A percentile compares a stretch with the other conserved stretches of the same genome.
These are phyloP conservation scores for Xylaria sp. DNA, from an alignment of 2,329 filamentous ascomycete genomes.

Conservation along the genomic window DNA sequence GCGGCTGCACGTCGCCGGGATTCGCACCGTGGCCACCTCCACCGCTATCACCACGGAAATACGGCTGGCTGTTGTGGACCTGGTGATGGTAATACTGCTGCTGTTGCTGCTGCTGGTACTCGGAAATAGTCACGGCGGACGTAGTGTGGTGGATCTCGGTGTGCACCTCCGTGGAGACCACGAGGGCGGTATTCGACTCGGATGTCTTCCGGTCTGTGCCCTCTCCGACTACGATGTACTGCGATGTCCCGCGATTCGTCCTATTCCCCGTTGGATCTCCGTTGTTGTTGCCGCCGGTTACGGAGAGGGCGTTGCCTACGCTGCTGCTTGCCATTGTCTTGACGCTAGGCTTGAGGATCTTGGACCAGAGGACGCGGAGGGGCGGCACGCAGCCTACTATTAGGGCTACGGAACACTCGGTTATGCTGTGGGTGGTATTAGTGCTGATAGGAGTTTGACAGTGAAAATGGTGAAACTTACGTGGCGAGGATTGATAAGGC, in stretches of 20 bases:
- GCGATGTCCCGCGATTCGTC: slow-evolving; percentile 27
- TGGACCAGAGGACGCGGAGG: slow-evolving; percentile 37
- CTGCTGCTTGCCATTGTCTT: slow-evolving; percentile 7
- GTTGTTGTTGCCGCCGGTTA: not conserved
- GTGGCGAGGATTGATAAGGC: slow-evolving; percentile 37
- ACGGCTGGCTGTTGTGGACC: slow-evolving; percentile 1
- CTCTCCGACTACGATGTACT: slow-evolving; percentile 29
- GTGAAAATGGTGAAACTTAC: slow-evolving; percentile 16
- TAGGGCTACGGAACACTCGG: slow-evolving; percentile 35
- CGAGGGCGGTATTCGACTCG: slow-evolving; percentile 17
- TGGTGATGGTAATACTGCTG: not conserved
- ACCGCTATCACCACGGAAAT: too few species aligned
- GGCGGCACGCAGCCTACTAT: slow-evolving; percentile 39
- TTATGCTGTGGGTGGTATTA: slow-evolving; percentile 5
- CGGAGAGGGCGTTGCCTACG: not conserved
- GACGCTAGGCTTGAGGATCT: slow-evolving; percentile 27
- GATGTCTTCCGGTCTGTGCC: slow-evolving; percentile 20
- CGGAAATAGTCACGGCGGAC: slow-evolving; percentile 4
- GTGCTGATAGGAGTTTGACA: too few species aligned
- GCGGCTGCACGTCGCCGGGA: slow-evolving; percentile 19
- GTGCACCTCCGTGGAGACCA: slow-evolving; percentile 33
- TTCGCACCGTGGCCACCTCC: not conserved
- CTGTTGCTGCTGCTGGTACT: slow-evolving; percentile 19
- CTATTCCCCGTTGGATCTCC: slow-evolving; percentile 16
- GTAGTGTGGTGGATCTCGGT: slow-evolving; percentile 29